These are phyloP conservation scores for Haemoproteus tartakovskyi DNA, from an alignment of 169 alveolate genomes.

Conservation along the genomic window DNA sequence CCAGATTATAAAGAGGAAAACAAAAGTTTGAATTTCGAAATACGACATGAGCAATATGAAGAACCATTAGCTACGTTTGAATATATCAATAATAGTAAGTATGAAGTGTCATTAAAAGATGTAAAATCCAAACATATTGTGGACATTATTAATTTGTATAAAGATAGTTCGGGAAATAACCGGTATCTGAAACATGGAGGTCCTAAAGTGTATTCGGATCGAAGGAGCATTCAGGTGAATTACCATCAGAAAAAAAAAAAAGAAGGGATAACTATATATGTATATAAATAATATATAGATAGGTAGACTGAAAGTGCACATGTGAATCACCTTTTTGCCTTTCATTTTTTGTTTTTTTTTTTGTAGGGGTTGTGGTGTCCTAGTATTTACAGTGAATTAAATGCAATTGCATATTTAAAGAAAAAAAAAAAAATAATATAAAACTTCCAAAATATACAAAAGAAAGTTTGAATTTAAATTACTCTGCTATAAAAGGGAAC, in stretches of 20 bases:
- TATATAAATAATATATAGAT: not conserved
- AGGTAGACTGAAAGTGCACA: not conserved
- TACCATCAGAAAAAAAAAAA: too few relatives aligned
- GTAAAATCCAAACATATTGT: constrained; percentile 80
- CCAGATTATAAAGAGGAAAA: constrained; percentile 70
- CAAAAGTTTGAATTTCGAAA: constrained; percentile 74
- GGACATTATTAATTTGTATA: constrained; percentile 74
- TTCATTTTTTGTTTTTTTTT: not conserved
- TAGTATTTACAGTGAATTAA: constrained; percentile 75
- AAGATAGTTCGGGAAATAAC: constrained; percentile 76
- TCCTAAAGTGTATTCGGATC: constrained; percentile 75
- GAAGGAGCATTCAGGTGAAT: constrained; percentile 79
- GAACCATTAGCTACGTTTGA: constrained; percentile 76
- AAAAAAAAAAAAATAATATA: constrained; percentile 70
- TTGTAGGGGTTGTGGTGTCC: constrained; percentile 86
- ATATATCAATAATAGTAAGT: constrained; percentile 75
- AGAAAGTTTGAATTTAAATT: constrained; percentile 77
- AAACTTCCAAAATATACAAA: constrained; percentile 84
- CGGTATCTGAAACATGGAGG: constrained; percentile 78
- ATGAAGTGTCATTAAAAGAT: constrained; percentile 81
- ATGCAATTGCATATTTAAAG: constrained; percentile 82
- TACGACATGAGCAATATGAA: constrained; percentile 80
- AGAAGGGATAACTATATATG: not conserved
- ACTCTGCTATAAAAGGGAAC: constrained; percentile 83
- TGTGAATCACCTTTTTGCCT: not conserved